Evolutionary conservation across 2,329 filamentous ascomycete species (phyloP).

Genomic region (Monosporascus sp.): DNA sequence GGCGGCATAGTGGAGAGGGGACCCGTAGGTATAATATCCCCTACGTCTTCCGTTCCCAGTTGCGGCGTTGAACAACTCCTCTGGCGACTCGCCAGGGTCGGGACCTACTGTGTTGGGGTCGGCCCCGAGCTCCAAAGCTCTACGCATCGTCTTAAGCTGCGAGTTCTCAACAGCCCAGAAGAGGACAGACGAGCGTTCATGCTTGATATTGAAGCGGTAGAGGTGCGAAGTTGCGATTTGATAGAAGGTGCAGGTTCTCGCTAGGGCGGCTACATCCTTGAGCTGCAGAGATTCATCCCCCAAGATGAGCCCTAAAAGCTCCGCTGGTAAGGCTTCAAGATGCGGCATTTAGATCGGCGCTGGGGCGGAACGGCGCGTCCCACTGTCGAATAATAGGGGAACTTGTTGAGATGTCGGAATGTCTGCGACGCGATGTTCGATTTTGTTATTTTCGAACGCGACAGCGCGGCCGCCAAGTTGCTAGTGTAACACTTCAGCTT

Average conservation of each 20-base stretch:
- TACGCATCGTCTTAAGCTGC: background rate
- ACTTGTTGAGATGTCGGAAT: too few species aligned
- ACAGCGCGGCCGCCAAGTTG: too few species aligned
- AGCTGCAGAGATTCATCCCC: background rate
- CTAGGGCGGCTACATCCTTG: background rate
- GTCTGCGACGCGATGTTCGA: too few species aligned
- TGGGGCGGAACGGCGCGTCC: too few species aligned
- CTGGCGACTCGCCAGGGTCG: too few species aligned
- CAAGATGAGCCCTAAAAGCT: background rate
- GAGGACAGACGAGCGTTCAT: background rate
- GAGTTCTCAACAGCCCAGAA: background rate
- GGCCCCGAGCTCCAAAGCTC: background rate
- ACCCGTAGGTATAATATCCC: background rate
- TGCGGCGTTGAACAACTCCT: background rate
- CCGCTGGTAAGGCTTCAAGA: background rate
- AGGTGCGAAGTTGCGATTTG: background rate
- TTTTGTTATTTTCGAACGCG: too few species aligned
- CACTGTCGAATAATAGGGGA: too few species aligned
- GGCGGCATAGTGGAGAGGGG: background rate
- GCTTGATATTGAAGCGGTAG: background rate
- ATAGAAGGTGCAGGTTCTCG: background rate
- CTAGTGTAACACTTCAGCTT: too few species aligned
- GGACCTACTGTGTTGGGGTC: background rate
- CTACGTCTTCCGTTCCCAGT: background rate
- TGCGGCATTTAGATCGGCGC: background rate